phyloP scores from a whole-genome alignment of 2,329 filamentous ascomycete species.

The Penicillium olsonii region DNA sequence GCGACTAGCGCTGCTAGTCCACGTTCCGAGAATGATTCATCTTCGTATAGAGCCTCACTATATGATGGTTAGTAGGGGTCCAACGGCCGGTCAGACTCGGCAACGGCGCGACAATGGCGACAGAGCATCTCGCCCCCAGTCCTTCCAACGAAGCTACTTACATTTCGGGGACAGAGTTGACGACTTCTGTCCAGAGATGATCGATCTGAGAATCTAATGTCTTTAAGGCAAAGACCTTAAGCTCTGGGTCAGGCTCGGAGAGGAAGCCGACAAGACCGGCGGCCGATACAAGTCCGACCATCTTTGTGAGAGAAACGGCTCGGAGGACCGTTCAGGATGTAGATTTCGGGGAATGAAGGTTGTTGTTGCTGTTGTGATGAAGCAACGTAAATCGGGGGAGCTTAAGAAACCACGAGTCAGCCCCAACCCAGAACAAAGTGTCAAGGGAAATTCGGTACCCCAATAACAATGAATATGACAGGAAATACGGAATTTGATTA shows the following conservation, averaged over 20 bases:
- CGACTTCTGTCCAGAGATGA: conserved; percentile 96
- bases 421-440: conserved; percentile 15
- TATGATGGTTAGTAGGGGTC: conserved; percentile 17
- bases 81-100: conserved; percentile 3
- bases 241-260: conserved; percentile 88
- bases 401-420: conserved; percentile 25
- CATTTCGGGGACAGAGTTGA: conserved; percentile 90
- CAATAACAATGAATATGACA: conserved; percentile 5
- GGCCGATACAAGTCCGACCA: conserved; percentile 93
- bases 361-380: conserved; percentile 32
- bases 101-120: conserved; percentile 6
- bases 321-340: conserved; percentile 12
- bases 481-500: conserved; percentile 13
- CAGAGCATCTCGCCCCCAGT: neutral
- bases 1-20: conserved; percentile 92
- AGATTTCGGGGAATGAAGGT: conserved; percentile 13
- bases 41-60: conserved; percentile 96
- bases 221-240: conserved; percentile 93
- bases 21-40: conserved; percentile 89
- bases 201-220: conserved; percentile 96
- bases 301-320: conserved; percentile 46
- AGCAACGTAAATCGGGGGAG: conserved; percentile 35
- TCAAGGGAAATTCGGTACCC: conserved; percentile 7
- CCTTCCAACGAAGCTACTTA: conserved; percentile 51
- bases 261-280: conserved; percentile 94